A percentile compares a stretch with the other conserved stretches of the same genome.
Conservation (phyloP, 345 rosid species). For the Excoecaria agallocha region DNA sequence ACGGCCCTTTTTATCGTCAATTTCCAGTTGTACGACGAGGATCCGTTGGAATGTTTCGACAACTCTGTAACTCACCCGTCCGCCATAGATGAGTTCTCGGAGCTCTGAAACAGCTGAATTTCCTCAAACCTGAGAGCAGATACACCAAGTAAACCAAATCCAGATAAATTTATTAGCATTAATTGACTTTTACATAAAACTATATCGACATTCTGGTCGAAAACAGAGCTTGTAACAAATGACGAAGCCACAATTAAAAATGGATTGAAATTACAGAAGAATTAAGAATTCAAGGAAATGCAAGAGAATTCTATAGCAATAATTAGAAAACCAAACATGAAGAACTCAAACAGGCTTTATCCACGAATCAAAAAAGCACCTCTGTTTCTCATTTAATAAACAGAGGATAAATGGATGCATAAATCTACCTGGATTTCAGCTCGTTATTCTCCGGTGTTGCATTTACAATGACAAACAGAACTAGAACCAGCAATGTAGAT, state of each 20-base stretch:
- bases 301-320: background rate
- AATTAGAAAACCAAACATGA: background rate
- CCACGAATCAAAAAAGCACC: background rate
- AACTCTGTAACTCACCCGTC: conserved; percentile 42
- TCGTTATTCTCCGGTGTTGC: conserved; percentile 32
- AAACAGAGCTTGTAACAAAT: background rate
- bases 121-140: conserved; percentile 32
- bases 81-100: conserved; percentile 50
- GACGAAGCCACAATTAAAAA: background rate
- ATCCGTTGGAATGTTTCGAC: background rate
- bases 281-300: too few relatives aligned
- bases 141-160: background rate
- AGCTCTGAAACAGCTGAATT: conserved; percentile 29
- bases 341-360: background rate
- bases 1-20: background rate
- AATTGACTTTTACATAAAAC: background rate
- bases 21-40: conserved; percentile 9
- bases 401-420: background rate
- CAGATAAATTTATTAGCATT: background rate
- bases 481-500: conserved; percentile 37
- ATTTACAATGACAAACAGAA: conserved; percentile 34
- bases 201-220: background rate
- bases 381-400: background rate
- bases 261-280: too few relatives aligned
- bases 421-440: conserved; percentile 35